Conservation (phyloP, 768 basidiomycete species). For the Pholiota conissans region DNA sequence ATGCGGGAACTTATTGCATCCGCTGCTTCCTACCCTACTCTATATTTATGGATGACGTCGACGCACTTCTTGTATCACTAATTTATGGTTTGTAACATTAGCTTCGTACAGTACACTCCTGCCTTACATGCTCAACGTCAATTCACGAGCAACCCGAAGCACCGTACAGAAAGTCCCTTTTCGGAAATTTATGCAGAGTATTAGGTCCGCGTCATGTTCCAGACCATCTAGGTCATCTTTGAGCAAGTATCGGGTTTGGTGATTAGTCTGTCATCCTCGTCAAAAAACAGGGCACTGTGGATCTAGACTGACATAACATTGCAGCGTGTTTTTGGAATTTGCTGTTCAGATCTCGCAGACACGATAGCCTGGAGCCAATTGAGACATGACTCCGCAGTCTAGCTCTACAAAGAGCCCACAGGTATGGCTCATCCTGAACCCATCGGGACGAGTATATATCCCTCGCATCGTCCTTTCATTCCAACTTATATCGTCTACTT, state of each 20-base stretch:
- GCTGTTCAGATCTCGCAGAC: not conserved
- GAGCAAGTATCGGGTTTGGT: not conserved
- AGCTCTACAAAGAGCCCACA: not conserved
- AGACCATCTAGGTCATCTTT: not conserved
- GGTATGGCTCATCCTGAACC: not conserved
- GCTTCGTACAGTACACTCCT: constrained; percentile 21
- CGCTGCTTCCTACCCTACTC: not conserved
- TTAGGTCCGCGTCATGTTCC: not conserved
- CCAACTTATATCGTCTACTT: not conserved
- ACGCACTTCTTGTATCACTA: not conserved
- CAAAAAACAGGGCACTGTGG: not conserved
- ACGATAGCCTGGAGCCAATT: not conserved
- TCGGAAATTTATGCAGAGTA: no score
- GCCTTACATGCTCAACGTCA: no score
- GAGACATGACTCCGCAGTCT: not conserved
- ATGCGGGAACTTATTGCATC: not conserved
- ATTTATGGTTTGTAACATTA: constrained; percentile 4
- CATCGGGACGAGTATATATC: not conserved
- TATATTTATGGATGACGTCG: not conserved
- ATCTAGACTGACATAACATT: not conserved
- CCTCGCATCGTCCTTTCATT: not conserved
- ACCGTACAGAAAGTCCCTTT: no score
- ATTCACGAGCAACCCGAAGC: no score
- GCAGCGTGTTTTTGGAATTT: not conserved
- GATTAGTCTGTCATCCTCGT: not conserved